Evolutionary conservation across 2,329 filamentous ascomycete genomes (phyloP), one percentile per base, ranked within the genome.

Genomic region (Fusarium haematococcum): DNA sequence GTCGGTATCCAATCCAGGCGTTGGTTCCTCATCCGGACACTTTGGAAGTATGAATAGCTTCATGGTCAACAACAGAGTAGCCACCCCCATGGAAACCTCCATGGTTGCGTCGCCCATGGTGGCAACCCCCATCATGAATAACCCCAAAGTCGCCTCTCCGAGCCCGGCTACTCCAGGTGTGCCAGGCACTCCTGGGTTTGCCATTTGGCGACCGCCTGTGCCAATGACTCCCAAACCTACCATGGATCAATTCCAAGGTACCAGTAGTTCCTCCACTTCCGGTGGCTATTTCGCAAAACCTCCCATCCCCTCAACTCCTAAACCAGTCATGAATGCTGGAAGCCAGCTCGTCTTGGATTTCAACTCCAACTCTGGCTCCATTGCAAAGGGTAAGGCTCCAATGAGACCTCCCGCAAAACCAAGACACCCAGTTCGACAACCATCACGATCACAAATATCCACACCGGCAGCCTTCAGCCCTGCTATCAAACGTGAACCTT

Each of bases 341-440:
- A 83, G 78, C 60, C 83, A 84, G 65, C 80, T 84, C 57, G 81
- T 84, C 30, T 69, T 84, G 62, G 83, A 84, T 64, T 78, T 83
- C 63, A 82, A 82, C 66, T 77, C 80, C 6, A 70, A 82, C 65
- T 76, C 80, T 2, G 69, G 68, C 18, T 72, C 77, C 25, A 82
- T 80, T 43, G 73, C 74, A n/a, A 83, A 83, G 65, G 81, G 78
- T 13, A 84, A 83, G 57, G 78, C 81, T 25, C 79, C 81, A 10
- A 78, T 75, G 2, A 84, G 83, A 67, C 81, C 81, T 10, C 79
- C 81, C 5, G 60, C 69, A 61, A 80, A 65, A 75, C 80, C 66
- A 68, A 80, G 70, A 64, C 79, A 60, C 68, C 80, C 62, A 59
- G 68, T 56, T 71, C 79, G 71, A 64, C 78, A 77, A 59, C 69